phyloP scores from a whole-genome alignment of 2,329 filamentous ascomycete genomes.

The Talaromyces piceae region DNA sequence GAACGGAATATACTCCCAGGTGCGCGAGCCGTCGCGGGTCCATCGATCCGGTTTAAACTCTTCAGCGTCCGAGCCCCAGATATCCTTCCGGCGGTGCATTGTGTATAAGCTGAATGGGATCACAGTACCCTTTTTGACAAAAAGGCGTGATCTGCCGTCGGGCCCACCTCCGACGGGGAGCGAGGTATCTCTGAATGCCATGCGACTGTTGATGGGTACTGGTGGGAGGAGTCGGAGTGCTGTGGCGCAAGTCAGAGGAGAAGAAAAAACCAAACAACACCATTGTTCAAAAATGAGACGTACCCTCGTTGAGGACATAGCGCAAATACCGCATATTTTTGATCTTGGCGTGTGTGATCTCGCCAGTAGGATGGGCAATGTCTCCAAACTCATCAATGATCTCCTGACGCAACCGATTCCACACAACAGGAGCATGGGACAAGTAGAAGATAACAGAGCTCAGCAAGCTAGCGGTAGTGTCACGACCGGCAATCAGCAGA shows the following conservation, averaged over 20 bases:
- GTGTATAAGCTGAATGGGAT: constrained; percentile 60
- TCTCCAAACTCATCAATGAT: constrained; percentile 17
- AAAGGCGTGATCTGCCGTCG: constrained; percentile 48
- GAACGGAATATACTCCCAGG: constrained; percentile 36
- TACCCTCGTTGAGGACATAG: constrained; percentile 12
- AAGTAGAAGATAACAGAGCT: constrained; percentile 37
- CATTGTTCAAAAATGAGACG: background rate
- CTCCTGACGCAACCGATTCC: constrained; percentile 17
- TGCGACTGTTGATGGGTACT: constrained; percentile 38
- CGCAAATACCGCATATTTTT: constrained; percentile 12
- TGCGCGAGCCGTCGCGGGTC: constrained; percentile 29
- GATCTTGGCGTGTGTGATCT: constrained; percentile 26
- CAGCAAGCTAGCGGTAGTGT: constrained; percentile 45
- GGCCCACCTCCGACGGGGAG: constrained; percentile 11
- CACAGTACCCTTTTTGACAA: constrained; percentile 57
- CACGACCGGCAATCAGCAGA: constrained; percentile 47
- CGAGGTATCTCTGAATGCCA: constrained; percentile 26
- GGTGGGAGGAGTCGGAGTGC: constrained; percentile 46
- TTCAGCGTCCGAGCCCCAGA: constrained; percentile 41
- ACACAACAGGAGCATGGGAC: constrained; percentile 21
- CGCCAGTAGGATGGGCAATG: background rate
- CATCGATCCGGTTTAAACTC: constrained; percentile 44
- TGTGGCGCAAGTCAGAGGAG: background rate
- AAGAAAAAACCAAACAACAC: too few relatives aligned
- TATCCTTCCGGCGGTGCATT: constrained; percentile 63